Base-by-base conservation (phyloP, 805 yeast species). In the Candida palmyrensis region DNA sequence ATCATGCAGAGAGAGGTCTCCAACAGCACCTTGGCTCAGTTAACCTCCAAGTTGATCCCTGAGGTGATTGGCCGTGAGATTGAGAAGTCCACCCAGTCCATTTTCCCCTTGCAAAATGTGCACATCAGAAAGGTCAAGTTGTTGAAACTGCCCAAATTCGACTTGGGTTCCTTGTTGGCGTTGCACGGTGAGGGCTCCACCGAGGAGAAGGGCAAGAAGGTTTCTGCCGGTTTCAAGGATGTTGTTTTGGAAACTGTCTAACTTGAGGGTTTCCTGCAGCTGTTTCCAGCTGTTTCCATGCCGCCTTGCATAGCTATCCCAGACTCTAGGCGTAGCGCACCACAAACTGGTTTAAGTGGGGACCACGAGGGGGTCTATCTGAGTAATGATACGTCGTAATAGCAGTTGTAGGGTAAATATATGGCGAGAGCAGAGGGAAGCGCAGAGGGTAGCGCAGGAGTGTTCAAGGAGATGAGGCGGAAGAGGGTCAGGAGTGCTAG, bases 51-150 rank as follows among this genome's bases (percentile, higher is more conserved):
- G 79, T 82, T 88, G 75, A 87, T 88, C 59, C 96, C 96, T 62
- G 96, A 88, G 75, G 94, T 87, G 50, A 86, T 88, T 66, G 92
- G 94, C 63, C 88, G 92, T 71, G 96, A 88, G 72, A 87, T 88
- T 57, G 94, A 86, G 74, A 87, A 86, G 77, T 77, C 94, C 48
- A 82, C 96, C 51, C 84, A 80, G 68, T 73, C 82, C 59, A 83
- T 87, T 74, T 86, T 74, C 81, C 96, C 96, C 59, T 80, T 88
- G 66, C 96, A 88, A 76, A 86, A 88, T 76, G 92, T 87, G 59
- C 89, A 85, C 82, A 83, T 88, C 70, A 87, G 96, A 79, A 88
- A 88, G 77, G 96, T 88, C 59, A 88, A 88, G 79, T 77, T 88
- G 66, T 83, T 88, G 73, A 88, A 89, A 75, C 92, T 82, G 73